Evolutionary conservation across 1,284 basidiomycete species (phyloP).

Genomic region (Xanthoconium separans): DNA sequence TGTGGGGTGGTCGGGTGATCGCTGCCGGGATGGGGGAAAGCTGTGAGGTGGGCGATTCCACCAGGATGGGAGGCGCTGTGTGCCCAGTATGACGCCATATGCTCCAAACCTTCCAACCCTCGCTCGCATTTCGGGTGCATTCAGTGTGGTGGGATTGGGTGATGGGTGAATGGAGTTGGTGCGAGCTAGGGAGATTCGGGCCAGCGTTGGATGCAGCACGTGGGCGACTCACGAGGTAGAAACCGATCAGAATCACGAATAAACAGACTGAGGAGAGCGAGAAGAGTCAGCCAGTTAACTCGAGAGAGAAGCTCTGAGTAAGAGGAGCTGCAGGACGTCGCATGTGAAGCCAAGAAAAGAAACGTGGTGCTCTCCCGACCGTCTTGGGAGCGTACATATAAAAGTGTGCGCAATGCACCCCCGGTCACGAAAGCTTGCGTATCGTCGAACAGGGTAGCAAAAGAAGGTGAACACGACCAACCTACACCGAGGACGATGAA

Average conservation of each 20-base stretch:
- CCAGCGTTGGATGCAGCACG: slow-evolving; percentile 12
- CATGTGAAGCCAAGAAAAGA: background rate
- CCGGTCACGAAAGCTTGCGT: background rate
- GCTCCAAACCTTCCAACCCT: slow-evolving; percentile 23
- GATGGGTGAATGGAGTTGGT: slow-evolving; percentile 2
- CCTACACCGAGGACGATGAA: slow-evolving; percentile 29
- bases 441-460: slow-evolving; percentile 1
- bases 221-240: slow-evolving; percentile 28
- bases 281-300: slow-evolving; percentile 14
- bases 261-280: slow-evolving; percentile 25
- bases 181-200: background rate
- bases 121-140: slow-evolving; percentile 3
- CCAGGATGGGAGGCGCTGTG: background rate
- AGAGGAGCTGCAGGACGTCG: background rate
- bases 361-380: background rate
- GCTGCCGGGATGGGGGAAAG: background rate
- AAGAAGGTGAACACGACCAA: slow-evolving; percentile 21
- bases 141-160: slow-evolving; percentile 3
- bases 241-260: slow-evolving; percentile 27
- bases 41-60: slow-evolving; percentile 4
- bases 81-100: slow-evolving; percentile 6
- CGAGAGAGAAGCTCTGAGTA: background rate
- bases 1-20: background rate
- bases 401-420: background rate
- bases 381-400: background rate